Evolutionary conservation across 2,329 filamentous ascomycete genomes (phyloP).

Genomic region (Pestalotiopsis sp.): DNA sequence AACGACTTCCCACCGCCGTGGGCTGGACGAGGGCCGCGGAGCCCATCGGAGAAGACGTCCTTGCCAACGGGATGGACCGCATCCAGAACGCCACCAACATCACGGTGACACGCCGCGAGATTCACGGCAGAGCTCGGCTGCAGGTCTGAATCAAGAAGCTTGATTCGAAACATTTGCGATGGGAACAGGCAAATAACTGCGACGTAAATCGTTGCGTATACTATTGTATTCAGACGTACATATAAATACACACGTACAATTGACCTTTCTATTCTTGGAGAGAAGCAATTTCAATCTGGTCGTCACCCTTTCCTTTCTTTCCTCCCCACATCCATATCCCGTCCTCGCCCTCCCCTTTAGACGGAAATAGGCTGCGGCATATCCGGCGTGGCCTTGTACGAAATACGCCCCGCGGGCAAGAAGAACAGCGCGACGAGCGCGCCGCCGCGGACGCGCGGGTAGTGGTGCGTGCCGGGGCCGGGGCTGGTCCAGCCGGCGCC

Average conservation of each 20-base stretch:
- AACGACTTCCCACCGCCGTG: neutral
- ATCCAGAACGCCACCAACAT: neutral
- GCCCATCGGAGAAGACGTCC: neutral
- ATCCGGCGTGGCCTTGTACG: conserved; percentile 47
- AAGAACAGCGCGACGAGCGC: conserved; percentile 57
- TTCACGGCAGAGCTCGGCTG: neutral
- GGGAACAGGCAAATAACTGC: too few species aligned
- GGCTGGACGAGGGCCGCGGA: neutral
- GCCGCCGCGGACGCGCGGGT: conserved; percentile 53
- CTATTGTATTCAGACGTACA: too few species aligned
- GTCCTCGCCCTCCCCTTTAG: neutral
- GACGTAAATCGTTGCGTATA: too few species aligned
- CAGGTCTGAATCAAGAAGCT: neutral
- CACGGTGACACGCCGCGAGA: neutral
- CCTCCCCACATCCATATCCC: neutral
- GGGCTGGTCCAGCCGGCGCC: conserved; percentile 59
- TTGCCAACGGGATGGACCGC: neutral
- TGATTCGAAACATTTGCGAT: too few species aligned
- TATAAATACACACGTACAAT: too few species aligned
- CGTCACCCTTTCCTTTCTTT: too few species aligned
- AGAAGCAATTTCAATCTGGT: too few species aligned
- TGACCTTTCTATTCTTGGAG: too few species aligned
- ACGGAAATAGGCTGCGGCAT: conserved; percentile 40
- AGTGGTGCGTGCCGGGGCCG: conserved; percentile 59
- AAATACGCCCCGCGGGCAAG: conserved; percentile 56